Conservation (phyloP, 2,329 filamentous ascomycete species). For the Verticillium tricorpus region DNA sequence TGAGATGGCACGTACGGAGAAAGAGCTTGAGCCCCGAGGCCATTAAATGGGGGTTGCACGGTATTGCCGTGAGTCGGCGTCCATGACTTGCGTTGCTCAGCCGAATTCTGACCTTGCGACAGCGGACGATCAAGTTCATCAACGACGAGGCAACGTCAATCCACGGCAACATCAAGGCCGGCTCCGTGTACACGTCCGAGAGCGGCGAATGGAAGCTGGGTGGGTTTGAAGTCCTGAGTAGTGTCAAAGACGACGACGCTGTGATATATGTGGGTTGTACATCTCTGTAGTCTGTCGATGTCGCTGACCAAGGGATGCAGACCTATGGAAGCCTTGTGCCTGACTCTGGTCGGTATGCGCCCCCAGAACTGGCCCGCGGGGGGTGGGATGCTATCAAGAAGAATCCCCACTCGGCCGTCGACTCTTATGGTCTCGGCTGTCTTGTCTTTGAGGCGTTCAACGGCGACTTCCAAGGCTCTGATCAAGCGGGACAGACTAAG, state of each 20-base stretch:
- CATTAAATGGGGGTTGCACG: slow-evolving; percentile 92
- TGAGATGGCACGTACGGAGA: slow-evolving; percentile 85
- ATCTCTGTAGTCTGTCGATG: background rate
- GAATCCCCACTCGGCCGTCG: slow-evolving; percentile 73
- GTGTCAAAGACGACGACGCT: slow-evolving; percentile 91
- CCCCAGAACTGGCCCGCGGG: slow-evolving; percentile 77
- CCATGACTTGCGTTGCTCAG: background rate
- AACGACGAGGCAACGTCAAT: slow-evolving; percentile 90
- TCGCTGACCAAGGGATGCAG: slow-evolving; percentile 33
- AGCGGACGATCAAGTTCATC: slow-evolving; percentile 93
- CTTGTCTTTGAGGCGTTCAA: slow-evolving; percentile 91
- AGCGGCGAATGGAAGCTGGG: slow-evolving; percentile 97
- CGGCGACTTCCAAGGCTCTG: slow-evolving; percentile 68
- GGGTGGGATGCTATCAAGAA: slow-evolving; percentile 93
- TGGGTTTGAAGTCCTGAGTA: slow-evolving; percentile 90
- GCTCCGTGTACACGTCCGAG: slow-evolving; percentile 88
- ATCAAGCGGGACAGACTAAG: slow-evolving; percentile 82
- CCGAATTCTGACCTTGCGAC: background rate
- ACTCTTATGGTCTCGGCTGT: slow-evolving; percentile 82
- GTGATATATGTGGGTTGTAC: slow-evolving; percentile 68
- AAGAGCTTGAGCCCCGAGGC: slow-evolving; percentile 88
- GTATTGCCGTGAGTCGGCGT: slow-evolving; percentile 60
- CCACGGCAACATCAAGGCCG: slow-evolving; percentile 79
- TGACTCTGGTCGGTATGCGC: slow-evolving; percentile 76
- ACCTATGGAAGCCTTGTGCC: slow-evolving; percentile 84